Percentiles rank a stretch among this genome's conserved stretches.
phyloP scores from a whole-genome alignment of 768 basidiomycete species.

The Lyophyllum decastes region DNA sequence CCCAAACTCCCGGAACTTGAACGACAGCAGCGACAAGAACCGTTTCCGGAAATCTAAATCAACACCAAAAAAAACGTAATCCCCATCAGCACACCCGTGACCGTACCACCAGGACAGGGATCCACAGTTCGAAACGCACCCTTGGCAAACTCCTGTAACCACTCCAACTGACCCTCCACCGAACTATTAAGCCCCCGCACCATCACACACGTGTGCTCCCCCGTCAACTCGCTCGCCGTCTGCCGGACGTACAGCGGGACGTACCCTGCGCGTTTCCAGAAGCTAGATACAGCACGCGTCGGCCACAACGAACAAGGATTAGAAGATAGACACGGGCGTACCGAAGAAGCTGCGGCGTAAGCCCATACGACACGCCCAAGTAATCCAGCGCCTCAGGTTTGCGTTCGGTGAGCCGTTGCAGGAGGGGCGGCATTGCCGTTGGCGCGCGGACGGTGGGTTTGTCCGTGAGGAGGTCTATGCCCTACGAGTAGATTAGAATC shows the following conservation, averaged over 20 bases:
- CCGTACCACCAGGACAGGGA: not conserved
- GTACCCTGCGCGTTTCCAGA: constrained; percentile 96
- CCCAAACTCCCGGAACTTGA: constrained; percentile 92
- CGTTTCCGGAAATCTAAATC: constrained; percentile 84
- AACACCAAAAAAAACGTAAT: no score
- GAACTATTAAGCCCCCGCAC: constrained; percentile 79
- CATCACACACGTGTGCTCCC: constrained; percentile 97
- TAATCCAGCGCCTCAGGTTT: constrained; percentile 92
- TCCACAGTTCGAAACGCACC: constrained; percentile 43
- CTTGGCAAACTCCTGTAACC: constrained; percentile 88
- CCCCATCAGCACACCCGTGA: no score
- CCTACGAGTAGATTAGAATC: constrained; percentile 20
- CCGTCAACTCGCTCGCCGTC: constrained; percentile 92
- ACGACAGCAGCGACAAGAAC: constrained; percentile 88
- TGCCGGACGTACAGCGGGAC: constrained; percentile 92
- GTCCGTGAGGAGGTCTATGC: constrained; percentile 70
- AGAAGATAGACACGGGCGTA: constrained; percentile 23
- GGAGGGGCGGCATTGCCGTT: constrained; percentile 85
- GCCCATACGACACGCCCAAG: constrained; percentile 93
- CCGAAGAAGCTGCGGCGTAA: constrained; percentile 84
- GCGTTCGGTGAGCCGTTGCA: constrained; percentile 87
- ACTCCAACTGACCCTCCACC: constrained; percentile 62
- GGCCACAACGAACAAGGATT: not conserved
- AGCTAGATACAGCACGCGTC: constrained; percentile 40
- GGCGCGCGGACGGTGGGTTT: constrained; percentile 70